Percentiles rank a stretch among this genome's conserved stretches.
Conservation (phyloP, 1,139 yeast species). For the Scheffersomyces insectosa region DNA sequence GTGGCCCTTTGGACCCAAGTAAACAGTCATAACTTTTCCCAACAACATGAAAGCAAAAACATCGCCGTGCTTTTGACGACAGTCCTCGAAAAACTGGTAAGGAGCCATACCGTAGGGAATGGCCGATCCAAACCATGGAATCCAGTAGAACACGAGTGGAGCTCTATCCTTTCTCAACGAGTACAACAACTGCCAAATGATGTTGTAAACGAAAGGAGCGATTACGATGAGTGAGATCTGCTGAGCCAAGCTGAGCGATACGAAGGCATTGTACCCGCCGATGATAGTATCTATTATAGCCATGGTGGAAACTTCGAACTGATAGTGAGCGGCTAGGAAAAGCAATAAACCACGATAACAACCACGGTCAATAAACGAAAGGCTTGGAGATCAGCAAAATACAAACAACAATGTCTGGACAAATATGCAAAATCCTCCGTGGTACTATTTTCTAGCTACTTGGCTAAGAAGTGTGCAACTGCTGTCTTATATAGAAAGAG, state of each 20-base stretch:
- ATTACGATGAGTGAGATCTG: constrained; percentile 39
- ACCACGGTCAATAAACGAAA: no score
- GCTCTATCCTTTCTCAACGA: constrained; percentile 76
- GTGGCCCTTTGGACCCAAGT: constrained; percentile 96
- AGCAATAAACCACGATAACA: no score
- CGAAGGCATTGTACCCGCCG: constrained; percentile 22
- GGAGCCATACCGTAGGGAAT: constrained; percentile 89
- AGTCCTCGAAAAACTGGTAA: constrained; percentile 78
- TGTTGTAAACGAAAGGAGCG: constrained; percentile 59
- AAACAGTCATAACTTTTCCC: constrained; percentile 94
- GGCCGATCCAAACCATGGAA: constrained; percentile 96
- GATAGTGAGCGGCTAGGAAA: no score
- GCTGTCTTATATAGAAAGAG: no score
- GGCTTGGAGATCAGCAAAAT: no score
- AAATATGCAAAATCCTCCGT: no score
- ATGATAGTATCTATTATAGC: constrained; percentile 27
- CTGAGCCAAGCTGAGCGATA: constrained; percentile 27
- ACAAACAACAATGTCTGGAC: no score
- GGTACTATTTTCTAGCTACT: no score
- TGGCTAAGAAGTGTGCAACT: no score
- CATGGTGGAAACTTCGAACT: constrained; percentile 16
- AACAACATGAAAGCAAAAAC: constrained; percentile 84
- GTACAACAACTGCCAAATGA: constrained; percentile 69
- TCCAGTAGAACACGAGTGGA: constrained; percentile 88
- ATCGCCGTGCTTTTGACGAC: constrained; percentile 85